A percentile compares a stretch with the other conserved stretches of the same genome.
phyloP scores from a whole-genome alignment of 148 eudicot genomes.

The Cornus florida region DNA sequence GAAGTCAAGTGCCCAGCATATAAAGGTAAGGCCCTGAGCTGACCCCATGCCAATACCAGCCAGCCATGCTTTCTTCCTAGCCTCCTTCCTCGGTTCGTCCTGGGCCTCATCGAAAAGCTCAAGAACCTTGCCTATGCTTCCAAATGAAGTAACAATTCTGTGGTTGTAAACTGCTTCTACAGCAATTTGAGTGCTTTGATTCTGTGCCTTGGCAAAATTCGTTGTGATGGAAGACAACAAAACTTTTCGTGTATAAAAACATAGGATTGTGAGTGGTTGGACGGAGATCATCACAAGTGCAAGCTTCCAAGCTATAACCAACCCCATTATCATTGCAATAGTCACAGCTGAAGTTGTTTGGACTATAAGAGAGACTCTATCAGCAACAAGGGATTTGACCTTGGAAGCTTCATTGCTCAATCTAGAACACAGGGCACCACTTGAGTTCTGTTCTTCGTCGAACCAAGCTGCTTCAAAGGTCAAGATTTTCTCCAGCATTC shows the following conservation, averaged over 20 bases:
- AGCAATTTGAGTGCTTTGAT: slow-evolving; percentile 77
- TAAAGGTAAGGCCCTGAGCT: slow-evolving; percentile 81
- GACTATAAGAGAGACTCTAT: slow-evolving; percentile 66
- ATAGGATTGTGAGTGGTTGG: slow-evolving; percentile 81
- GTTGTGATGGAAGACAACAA: slow-evolving; percentile 58
- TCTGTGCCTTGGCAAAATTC: slow-evolving; percentile 66
- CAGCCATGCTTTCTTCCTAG: slow-evolving; percentile 69
- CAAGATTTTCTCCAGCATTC: slow-evolving; percentile 69
- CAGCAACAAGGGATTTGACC: slow-evolving; percentile 87
- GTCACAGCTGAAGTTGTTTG: slow-evolving; percentile 72
- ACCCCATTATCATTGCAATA: slow-evolving; percentile 77
- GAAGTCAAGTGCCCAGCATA: slow-evolving; percentile 95
- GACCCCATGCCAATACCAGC: slow-evolving; percentile 87
- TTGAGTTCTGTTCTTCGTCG: slow-evolving; percentile 78
- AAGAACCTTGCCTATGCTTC: slow-evolving; percentile 58
- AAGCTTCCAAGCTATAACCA: slow-evolving; percentile 83
- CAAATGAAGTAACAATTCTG: slow-evolving; percentile 78
- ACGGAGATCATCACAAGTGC: slow-evolving; percentile 92
- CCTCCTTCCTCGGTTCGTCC: slow-evolving; percentile 76
- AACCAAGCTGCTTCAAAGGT: slow-evolving; percentile 89
- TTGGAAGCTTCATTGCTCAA: slow-evolving; percentile 73
- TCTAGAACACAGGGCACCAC: slow-evolving; percentile 68
- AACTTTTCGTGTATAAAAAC: slow-evolving; percentile 80
- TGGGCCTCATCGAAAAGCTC: slow-evolving; percentile 78
- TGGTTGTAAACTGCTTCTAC: slow-evolving; percentile 91